These are phyloP conservation scores for Ormosia emarginata DNA, from an alignment of 306 rosid species.

Conservation along the genomic window DNA sequence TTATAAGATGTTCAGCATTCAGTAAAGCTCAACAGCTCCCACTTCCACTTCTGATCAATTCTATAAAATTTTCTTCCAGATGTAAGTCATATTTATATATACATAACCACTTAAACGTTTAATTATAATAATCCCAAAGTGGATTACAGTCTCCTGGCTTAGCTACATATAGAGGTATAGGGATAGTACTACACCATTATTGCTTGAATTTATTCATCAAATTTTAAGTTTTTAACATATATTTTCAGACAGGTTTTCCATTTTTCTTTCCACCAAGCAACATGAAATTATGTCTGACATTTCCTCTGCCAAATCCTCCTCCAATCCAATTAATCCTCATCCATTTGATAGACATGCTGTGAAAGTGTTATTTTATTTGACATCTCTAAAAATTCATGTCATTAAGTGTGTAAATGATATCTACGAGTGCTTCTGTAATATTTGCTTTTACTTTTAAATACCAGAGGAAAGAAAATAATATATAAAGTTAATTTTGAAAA, in stretches of 20 bases:
- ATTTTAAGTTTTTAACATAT: background rate
- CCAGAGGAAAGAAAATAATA: too few relatives aligned
- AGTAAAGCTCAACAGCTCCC: constrained; percentile 23
- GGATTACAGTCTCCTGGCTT: background rate
- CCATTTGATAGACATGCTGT: background rate
- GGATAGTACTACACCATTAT: background rate
- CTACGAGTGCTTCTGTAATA: background rate
- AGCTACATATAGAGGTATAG: background rate
- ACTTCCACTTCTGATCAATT: constrained; percentile 1
- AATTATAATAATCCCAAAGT: constrained; percentile 8
- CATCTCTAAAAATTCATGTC: background rate
- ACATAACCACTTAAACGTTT: background rate
- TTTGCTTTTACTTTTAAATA: background rate
- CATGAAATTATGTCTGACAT: too few relatives aligned
- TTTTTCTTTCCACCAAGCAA: too few relatives aligned
- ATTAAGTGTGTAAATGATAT: background rate
- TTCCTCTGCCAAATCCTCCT: background rate
- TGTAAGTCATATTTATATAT: background rate
- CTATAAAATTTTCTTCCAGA: background rate
- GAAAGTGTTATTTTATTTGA: background rate
- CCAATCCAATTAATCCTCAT: background rate
- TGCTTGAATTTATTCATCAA: background rate
- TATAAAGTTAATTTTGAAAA: too few relatives aligned
- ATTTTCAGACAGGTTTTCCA: background rate
- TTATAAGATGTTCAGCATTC: background rate